A percentile compares a stretch with the other conserved stretches of the same genome.
These are phyloP conservation scores for Xylaria intraflava DNA, from an alignment of 495 filamentous ascomycete genomes.

Conservation along the genomic window DNA sequence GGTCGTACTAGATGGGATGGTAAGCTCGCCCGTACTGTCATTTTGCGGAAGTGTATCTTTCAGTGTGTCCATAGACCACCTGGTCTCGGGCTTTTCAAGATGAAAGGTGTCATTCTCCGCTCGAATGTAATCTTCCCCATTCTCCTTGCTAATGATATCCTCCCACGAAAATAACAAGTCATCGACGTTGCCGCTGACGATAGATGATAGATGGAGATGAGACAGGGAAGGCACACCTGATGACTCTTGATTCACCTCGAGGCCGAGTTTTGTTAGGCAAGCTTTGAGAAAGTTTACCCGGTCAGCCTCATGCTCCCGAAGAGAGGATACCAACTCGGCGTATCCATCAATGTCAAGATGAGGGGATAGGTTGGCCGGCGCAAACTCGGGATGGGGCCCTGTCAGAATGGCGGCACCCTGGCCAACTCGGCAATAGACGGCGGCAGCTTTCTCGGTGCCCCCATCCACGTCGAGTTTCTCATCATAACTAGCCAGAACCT, in stretches of 20 bases:
- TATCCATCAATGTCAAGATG: slow-evolving; percentile 58
- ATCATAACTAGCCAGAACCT: slow-evolving; percentile 76
- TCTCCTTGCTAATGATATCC: slow-evolving; percentile 61
- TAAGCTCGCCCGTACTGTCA: slow-evolving; percentile 20
- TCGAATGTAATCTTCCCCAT: slow-evolving; percentile 67
- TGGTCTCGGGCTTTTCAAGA: slow-evolving; percentile 53
- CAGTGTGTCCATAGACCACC: slow-evolving; percentile 49
- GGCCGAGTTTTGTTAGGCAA: slow-evolving; percentile 73
- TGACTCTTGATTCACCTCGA: slow-evolving; percentile 64
- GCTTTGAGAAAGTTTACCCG: slow-evolving; percentile 74
- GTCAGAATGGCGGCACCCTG: slow-evolving; percentile 76
- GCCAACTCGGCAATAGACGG: slow-evolving; percentile 83
- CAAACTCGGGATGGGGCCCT: slow-evolving; percentile 95
- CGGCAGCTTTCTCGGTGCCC: slow-evolving; percentile 64
- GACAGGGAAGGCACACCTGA: slow-evolving; percentile 75
- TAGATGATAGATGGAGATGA: slow-evolving; percentile 73
- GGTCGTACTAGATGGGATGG: slow-evolving; percentile 12
- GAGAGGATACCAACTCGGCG: slow-evolving; percentile 56
- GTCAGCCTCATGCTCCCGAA: slow-evolving; percentile 63
- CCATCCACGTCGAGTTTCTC: slow-evolving; percentile 71
- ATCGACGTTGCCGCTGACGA: slow-evolving; percentile 55
- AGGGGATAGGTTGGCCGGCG: slow-evolving; percentile 65
- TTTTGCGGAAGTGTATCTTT: slow-evolving; percentile 27
- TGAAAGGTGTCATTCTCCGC: slow-evolving; percentile 83
- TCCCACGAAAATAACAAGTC: slow-evolving; percentile 60